These are phyloP conservation scores for Atkinsonella texensis DNA, from an alignment of 2,329 filamentous ascomycete genomes.

Conservation along the genomic window DNA sequence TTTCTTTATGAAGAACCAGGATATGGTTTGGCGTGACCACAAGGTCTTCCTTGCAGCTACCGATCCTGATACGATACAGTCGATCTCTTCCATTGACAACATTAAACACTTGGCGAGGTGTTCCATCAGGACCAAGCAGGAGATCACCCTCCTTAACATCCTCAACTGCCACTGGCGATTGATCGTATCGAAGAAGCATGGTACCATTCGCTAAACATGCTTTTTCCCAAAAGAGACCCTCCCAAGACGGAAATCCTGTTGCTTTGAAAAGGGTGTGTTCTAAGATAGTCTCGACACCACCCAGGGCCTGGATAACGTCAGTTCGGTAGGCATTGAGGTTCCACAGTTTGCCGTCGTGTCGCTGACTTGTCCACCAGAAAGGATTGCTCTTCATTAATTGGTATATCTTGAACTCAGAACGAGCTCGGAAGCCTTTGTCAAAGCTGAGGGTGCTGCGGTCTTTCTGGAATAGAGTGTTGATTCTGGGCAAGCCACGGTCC, in stretches of 20 bases:
- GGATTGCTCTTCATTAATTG: constrained; percentile 99
- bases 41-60: constrained; percentile 28
- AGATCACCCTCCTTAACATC: constrained; percentile 36
- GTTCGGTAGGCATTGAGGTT: constrained; percentile 92
- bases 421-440: constrained; percentile 92
- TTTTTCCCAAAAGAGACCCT: constrained; percentile 86
- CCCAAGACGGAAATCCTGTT: constrained; percentile 93
- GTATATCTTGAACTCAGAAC: constrained; percentile 96
- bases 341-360: constrained; percentile 96
- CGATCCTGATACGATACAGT: constrained; percentile 37
- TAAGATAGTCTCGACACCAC: constrained; percentile 94
- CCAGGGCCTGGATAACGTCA: constrained; percentile 90
- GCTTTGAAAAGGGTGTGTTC: constrained; percentile 96
- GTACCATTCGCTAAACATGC: constrained; percentile 28
- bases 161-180: constrained; percentile 31
- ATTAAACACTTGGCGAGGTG: constrained; percentile 35
- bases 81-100: constrained; percentile 33
- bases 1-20: constrained; percentile 29
- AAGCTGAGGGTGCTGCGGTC: constrained; percentile 94
- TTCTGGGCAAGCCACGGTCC: constrained; percentile 93
- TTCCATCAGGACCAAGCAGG: constrained; percentile 36
- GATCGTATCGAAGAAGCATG: constrained; percentile 30
- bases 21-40: constrained; percentile 38
- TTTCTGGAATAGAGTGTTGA: constrained; percentile 98
- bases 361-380: constrained; percentile 98